Base-by-base conservation (phyloP, 2,329 filamentous ascomycete species). In the Cladosporium velox region DNA sequence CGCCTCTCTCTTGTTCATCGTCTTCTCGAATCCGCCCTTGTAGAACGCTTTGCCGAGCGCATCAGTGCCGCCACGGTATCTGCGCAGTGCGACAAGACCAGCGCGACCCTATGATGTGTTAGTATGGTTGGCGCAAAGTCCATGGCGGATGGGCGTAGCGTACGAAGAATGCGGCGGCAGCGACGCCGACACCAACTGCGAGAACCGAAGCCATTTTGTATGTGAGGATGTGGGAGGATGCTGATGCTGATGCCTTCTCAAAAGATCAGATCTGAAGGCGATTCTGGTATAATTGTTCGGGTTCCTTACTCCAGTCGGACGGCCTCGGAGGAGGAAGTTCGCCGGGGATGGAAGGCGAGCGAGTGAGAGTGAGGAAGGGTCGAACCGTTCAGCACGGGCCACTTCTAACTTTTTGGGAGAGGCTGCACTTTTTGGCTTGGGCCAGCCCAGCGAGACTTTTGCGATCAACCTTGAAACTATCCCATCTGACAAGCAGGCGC, bases 21-120 rank as follows among this genome's bases (percentile, higher is more conserved):
- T 91, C 67, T 88, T 85, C 82, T 99, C 95, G 77, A 99, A 99
- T n/a, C 95, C 95, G 72, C 95, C 95, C 81, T 98, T 99, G 86
- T 97, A 98, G 77, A 93, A 99, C 51, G 93, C 89, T 79, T 93
- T 93, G 73, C 95, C 95, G 72, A 97, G 83, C 41, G 91, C 89
- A 71, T 90, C 91, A 10, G 79, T 81, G 67, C 90, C 90, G 69
- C 91, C 91, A 69, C 91, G 87, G 67, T 90, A 96, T 74, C 92
- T 88, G 70, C 93, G 89, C 79, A 93, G 87, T 72, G 95, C 95
- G 74, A 98, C 91, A 47, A 96, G 86, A 74, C 93, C 94, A 67
- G 95, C 94, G 76, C 95, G 92, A 71, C 95, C 94, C 93, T 97
- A 74, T 49, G 62, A n/a, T 4, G 18, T 34, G 52, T 67, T 59